These are phyloP conservation scores for Ophiostoma quercus DNA, from an alignment of 2,329 filamentous ascomycete genomes.

Conservation along the genomic window DNA sequence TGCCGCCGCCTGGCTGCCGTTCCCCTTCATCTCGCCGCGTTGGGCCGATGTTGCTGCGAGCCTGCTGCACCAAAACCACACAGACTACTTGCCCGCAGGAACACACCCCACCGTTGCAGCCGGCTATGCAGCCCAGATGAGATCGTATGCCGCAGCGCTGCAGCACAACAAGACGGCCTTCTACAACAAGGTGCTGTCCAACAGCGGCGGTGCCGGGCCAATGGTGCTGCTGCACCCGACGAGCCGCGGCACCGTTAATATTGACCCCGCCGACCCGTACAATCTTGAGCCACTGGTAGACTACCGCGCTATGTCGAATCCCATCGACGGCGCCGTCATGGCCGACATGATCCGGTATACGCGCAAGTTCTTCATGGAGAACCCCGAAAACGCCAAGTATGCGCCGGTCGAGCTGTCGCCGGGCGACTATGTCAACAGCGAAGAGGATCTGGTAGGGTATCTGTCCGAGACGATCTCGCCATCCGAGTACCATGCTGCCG, in stretches of 20 bases:
- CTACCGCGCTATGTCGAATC: background rate
- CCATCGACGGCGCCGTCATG: background rate
- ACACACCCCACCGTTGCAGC: background rate
- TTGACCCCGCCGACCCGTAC: background rate
- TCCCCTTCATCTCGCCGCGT: background rate
- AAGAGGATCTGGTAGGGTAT: background rate
- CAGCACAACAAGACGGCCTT: background rate
- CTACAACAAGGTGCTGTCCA: background rate
- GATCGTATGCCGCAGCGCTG: background rate
- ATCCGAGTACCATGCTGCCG: constrained; percentile 51
- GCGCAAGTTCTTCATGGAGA: background rate
- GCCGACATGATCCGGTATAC: background rate
- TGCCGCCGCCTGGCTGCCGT: background rate
- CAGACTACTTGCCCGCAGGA: background rate
- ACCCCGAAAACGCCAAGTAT: background rate
- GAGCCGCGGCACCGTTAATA: background rate
- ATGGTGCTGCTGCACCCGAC: background rate
- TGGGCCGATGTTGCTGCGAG: background rate
- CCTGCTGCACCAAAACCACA: background rate
- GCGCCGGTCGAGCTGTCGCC: background rate
- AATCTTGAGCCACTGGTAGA: background rate
- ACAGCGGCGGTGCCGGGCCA: background rate
- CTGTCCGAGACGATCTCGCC: constrained; percentile 37
- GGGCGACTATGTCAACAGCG: background rate
- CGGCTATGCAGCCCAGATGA: background rate